These are phyloP conservation scores for Ogataea siamensis DNA, from an alignment of 805 yeast genomes.

Conservation along the genomic window DNA sequence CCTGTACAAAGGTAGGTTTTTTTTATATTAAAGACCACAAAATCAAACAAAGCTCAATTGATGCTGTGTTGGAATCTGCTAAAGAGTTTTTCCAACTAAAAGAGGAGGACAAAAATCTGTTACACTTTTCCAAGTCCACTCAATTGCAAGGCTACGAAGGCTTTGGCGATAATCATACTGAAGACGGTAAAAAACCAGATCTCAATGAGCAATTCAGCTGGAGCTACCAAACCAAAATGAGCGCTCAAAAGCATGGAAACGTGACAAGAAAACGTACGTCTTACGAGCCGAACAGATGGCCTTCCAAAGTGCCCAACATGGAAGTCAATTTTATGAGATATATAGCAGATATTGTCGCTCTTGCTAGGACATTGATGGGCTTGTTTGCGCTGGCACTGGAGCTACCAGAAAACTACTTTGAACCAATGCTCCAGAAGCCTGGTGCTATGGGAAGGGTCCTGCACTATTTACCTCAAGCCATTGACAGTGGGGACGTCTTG, in stretches of 20 bases:
- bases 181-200: slow-evolving; percentile 23
- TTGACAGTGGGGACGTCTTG: slow-evolving; percentile 25
- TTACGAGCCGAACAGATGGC: slow-evolving; percentile 35
- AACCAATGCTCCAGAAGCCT: slow-evolving; percentile 26
- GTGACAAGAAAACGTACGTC: too few species aligned
- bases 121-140: slow-evolving; percentile 19
- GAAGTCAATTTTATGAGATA: slow-evolving; percentile 24
- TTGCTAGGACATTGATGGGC: slow-evolving; percentile 29
- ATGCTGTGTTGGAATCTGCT: slow-evolving; percentile 23
- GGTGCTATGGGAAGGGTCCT: slow-evolving; percentile 29
- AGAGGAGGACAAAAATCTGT: slow-evolving; percentile 24
- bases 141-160: slow-evolving; percentile 25
- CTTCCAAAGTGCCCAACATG: slow-evolving; percentile 29
- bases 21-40: slow-evolving; percentile 33
- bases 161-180: slow-evolving; percentile 23
- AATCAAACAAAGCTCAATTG: slow-evolving; percentile 26
- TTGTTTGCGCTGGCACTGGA: slow-evolving; percentile 28
- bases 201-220: slow-evolving; percentile 23
- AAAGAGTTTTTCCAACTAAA: slow-evolving; percentile 27
- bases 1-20: slow-evolving; percentile 31
- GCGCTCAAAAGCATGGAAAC: slow-evolving; percentile 34
- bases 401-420: slow-evolving; percentile 25
- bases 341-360: slow-evolving; percentile 23
- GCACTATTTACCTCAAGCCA: slow-evolving; percentile 31
- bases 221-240: slow-evolving; percentile 35